A percentile compares a stretch with the other conserved stretches of the same genome.
Evolutionary conservation across 179 eudicot genomes (phyloP).

Genomic region (Camellia oleifera): DNA sequence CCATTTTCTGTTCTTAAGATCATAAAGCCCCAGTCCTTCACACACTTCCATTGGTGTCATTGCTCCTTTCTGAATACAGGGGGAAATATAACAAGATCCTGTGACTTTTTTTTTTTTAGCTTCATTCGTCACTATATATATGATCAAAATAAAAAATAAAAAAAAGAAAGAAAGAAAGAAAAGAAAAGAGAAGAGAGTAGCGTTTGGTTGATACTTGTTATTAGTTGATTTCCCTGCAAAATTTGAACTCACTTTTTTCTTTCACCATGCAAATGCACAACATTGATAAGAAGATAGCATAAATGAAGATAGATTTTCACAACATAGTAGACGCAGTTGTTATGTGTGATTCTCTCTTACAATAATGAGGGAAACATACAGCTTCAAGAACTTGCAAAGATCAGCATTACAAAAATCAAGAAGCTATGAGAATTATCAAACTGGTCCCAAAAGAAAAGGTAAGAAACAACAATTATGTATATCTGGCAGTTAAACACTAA

Average conservation of each 20-base stretch:
- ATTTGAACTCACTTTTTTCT: no score
- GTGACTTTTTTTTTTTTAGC: no score
- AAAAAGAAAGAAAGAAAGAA: no score
- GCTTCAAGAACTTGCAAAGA: no score
- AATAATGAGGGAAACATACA: background rate
- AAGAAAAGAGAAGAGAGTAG: no score
- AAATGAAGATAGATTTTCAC: background rate
- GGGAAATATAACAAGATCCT: background rate
- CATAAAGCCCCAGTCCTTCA: constrained; percentile 86
- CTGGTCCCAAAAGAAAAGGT: background rate
- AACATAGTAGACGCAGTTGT: background rate
- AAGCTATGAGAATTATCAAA: background rate
- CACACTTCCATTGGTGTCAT: constrained; percentile 96
- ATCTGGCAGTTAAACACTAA: background rate
- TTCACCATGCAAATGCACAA: no score
- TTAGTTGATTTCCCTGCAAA: no score
- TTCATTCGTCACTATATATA: no score
- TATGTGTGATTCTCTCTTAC: background rate
- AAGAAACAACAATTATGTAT: background rate
- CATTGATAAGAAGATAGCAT: background rate
- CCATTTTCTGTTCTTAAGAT: constrained; percentile 94
- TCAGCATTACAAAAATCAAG: background rate
- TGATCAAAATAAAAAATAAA: no score
- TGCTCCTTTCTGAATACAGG: constrained; percentile 75
- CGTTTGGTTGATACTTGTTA: no score